Conservation (phyloP, 176 grass and related monocot species). For the Poa pratensis region DNA sequence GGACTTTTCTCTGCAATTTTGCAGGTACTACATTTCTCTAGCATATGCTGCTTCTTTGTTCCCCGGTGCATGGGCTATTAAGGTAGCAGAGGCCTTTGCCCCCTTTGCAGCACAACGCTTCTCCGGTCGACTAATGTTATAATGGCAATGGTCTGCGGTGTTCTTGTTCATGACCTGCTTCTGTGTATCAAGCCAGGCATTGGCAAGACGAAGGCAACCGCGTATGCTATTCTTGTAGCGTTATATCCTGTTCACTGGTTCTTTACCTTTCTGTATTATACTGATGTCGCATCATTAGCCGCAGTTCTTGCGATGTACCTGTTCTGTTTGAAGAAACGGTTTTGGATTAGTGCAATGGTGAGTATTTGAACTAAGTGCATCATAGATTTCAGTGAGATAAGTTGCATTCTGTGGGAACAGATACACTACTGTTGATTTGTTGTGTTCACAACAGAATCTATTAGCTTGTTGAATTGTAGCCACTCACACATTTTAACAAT, state of each 20-base stretch:
- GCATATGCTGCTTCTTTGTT: conserved; percentile 80
- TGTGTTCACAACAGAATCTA: not conserved
- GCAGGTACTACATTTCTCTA: conserved; percentile 91
- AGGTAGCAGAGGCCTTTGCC: conserved; percentile 45
- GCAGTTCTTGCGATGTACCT: conserved; percentile 91
- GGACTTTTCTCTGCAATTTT: conserved; percentile 51
- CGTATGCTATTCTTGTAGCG: conserved; percentile 66
- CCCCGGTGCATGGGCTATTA: conserved; percentile 61
- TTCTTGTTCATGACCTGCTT: conserved; percentile 82
- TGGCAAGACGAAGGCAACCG: conserved; percentile 66
- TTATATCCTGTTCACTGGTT: conserved; percentile 90
- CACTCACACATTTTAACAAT: not conserved
- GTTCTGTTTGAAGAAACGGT: conserved; percentile 74
- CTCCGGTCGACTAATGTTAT: conserved; percentile 87
- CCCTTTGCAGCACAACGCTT: conserved; percentile 66
- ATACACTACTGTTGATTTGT: not conserved
- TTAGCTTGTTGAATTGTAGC: not conserved
- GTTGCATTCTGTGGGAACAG: not conserved
- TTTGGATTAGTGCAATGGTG: conserved; percentile 80
- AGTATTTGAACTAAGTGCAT: conserved; percentile 36
- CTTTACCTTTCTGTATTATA: conserved; percentile 96
- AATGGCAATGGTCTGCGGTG: conserved; percentile 64
- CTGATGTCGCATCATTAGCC: conserved; percentile 80
- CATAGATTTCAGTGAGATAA: not conserved
- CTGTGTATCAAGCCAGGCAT: conserved; percentile 65